Conservation (phyloP, 495 filamentous ascomycete genomes). For the Aspergillus nidulans region DNA sequence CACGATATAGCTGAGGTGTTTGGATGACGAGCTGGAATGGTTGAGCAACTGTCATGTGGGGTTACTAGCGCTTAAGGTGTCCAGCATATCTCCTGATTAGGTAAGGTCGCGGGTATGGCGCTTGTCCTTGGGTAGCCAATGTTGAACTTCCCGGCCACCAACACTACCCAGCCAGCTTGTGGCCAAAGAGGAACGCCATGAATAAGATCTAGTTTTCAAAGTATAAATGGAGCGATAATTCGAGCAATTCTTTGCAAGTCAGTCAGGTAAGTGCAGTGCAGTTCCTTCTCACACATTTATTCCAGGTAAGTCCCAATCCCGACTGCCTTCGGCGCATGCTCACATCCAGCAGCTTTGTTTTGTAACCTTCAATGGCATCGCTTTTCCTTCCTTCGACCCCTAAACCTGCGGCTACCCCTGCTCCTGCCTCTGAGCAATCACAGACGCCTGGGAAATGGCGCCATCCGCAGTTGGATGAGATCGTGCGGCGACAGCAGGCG, state of each 20-base stretch:
- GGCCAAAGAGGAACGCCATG: neutral
- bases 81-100: slow-evolving; percentile 5
- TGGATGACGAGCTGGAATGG: slow-evolving; percentile 8
- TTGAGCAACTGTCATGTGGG: slow-evolving; percentile 14
- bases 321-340: neutral
- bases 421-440: slow-evolving; percentile 44
- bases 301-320: slow-evolving; percentile 16
- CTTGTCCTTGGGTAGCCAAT: slow-evolving; percentile 17
- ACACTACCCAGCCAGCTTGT: slow-evolving; percentile 11
- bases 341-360: slow-evolving; percentile 1
- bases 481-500: slow-evolving; percentile 67
- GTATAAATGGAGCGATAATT: neutral
- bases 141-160: slow-evolving; percentile 7
- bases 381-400: slow-evolving; percentile 50
- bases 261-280: slow-evolving; percentile 16
- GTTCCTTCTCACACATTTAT: neutral
- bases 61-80: neutral
- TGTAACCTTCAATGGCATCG: slow-evolving; percentile 31
- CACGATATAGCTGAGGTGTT: neutral
- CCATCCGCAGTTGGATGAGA: slow-evolving; percentile 77
- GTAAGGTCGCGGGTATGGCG: slow-evolving; percentile 20
- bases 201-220: neutral
- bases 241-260: neutral
- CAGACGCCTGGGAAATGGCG: slow-evolving; percentile 76
- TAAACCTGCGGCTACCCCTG: slow-evolving; percentile 52